phyloP scores from a whole-genome alignment of 2,329 filamentous ascomycete species.

The Verticillium nonalfalfae region DNA sequence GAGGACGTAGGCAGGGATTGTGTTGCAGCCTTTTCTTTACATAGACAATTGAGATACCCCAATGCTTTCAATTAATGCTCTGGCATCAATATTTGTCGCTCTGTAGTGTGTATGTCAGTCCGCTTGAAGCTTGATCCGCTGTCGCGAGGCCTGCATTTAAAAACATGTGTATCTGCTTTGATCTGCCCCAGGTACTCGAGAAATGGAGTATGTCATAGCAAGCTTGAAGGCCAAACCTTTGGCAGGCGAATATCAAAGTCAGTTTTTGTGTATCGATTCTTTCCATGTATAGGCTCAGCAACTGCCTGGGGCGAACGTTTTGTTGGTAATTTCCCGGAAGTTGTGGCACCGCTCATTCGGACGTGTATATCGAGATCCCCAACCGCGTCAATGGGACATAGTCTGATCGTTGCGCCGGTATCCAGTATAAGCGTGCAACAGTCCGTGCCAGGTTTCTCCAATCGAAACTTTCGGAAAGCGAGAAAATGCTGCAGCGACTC shows the following conservation, averaged over 20 bases:
- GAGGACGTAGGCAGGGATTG: background rate
- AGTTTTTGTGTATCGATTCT: background rate
- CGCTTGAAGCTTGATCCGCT: conserved; percentile 8
- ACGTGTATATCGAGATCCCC: conserved; percentile 4
- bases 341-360: conserved; percentile 2
- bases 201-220: no score
- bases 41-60: background rate
- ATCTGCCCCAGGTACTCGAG: no score
- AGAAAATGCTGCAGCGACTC: background rate
- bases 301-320: background rate
- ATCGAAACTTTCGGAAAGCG: conserved; percentile 6
- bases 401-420: conserved; percentile 1
- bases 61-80: background rate
- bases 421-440: conserved; percentile 8
- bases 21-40: background rate
- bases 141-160: no score
- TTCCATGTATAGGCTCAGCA: background rate
- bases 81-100: no score
- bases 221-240: conserved; percentile 26
- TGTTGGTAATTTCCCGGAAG: conserved; percentile 4
- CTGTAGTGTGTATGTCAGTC: no score
- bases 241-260: background rate
- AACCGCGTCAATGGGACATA: conserved; percentile 1
- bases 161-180: no score
- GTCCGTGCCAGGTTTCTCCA: conserved; percentile 11